Conservation (phyloP, 1,139 yeast genomes). For the Lodderomyces elongisporus region DNA sequence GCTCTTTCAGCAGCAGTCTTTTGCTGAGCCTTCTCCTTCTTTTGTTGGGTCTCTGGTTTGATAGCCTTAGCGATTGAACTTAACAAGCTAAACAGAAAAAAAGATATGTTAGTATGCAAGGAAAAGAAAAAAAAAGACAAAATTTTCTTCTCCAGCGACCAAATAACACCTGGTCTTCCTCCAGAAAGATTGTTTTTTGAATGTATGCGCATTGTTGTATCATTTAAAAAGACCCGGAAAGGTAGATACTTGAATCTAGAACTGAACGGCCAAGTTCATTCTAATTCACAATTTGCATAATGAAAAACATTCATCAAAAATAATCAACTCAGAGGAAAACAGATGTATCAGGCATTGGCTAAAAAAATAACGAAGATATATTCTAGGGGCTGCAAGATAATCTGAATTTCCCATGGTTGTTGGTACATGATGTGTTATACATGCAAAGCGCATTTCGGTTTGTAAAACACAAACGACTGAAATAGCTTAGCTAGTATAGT, state of each 20-base stretch:
- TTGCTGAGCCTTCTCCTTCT: constrained; percentile 89
- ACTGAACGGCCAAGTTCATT: constrained; percentile 48
- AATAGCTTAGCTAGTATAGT: no score
- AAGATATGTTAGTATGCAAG: constrained; percentile 29
- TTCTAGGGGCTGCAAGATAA: constrained; percentile 40
- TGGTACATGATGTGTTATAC: no score
- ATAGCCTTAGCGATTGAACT: constrained; percentile 9
- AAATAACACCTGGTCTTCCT: no score
- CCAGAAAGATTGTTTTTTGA: no score
- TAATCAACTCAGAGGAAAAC: constrained; percentile 48
- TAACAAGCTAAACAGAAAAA: constrained; percentile 29
- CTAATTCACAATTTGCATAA: constrained; percentile 27
- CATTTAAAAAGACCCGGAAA: constrained; percentile 22
- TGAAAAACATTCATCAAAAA: constrained; percentile 10
- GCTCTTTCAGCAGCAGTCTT: constrained; percentile 84
- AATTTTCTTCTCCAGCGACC: constrained; percentile 5
- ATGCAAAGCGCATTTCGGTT: no score
- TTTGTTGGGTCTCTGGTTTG: constrained; percentile 91
- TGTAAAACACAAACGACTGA: no score
- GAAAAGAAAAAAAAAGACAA: constrained; percentile 1
- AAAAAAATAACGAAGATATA: constrained; percentile 22
- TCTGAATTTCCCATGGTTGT: constrained; percentile 41
- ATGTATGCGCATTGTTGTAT: constrained; percentile 12
- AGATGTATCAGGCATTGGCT: constrained; percentile 49
- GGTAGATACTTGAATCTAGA: constrained; percentile 25